Evolutionary conservation across 163 green algal genomes (phyloP).

Genomic region (Smithsoniella earleae): DNA sequence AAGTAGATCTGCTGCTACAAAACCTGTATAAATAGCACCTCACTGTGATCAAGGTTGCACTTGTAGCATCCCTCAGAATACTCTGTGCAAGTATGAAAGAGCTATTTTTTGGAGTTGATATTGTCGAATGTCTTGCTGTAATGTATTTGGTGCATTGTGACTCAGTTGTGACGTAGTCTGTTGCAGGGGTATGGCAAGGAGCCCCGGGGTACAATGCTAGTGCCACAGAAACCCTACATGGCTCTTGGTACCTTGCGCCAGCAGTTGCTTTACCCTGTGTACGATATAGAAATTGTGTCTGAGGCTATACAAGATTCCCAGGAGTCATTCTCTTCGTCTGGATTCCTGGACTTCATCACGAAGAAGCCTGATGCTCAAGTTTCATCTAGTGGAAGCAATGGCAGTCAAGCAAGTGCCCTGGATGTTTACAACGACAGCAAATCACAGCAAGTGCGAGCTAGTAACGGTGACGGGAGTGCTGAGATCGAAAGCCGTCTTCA

Average conservation of each 20-base stretch:
- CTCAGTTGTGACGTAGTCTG: background rate
- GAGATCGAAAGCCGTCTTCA: background rate
- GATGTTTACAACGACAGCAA: background rate
- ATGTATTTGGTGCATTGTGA: background rate
- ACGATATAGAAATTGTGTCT: constrained; percentile 12
- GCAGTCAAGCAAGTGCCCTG: background rate
- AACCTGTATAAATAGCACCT: background rate
- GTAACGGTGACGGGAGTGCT: constrained; percentile 13
- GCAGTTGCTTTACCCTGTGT: constrained; percentile 82
- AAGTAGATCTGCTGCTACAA: no score
- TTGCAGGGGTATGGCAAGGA: constrained; percentile 18
- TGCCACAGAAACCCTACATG: constrained; percentile 94
- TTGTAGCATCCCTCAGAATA: background rate
- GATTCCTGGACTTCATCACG: background rate
- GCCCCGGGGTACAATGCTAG: constrained; percentile 69
- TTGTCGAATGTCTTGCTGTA: no score
- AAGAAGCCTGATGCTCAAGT: background rate
- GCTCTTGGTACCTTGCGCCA: constrained; percentile 79
- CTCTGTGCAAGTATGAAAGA: no score
- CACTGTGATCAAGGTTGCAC: background rate
- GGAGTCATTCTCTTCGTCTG: background rate
- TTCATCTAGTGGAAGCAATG: background rate
- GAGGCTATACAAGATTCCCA: background rate
- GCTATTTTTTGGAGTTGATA: no score
- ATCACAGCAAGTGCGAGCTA: background rate